Percentiles rank a stretch among this genome's conserved stretches.
phyloP scores from a whole-genome alignment of 805 yeast species.

The Ogataea philodendri region DNA sequence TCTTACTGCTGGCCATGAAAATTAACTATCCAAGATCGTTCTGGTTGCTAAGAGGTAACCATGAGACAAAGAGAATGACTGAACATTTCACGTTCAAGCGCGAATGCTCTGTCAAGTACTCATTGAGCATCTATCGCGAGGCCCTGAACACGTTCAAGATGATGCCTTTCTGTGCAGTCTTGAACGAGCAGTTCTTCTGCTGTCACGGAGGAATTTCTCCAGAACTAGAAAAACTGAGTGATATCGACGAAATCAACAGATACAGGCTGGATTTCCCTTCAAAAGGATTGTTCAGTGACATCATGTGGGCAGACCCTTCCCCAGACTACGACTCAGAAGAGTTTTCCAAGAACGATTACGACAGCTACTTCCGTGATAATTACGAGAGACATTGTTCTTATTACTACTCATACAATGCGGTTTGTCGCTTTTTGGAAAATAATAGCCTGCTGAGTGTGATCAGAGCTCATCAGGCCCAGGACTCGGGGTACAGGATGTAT shows the following conservation, averaged over 20 bases:
- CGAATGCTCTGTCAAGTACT: conserved; percentile 87
- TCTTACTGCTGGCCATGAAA: conserved; percentile 77
- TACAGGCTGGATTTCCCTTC: conserved; percentile 86
- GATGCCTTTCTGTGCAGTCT: conserved; percentile 84
- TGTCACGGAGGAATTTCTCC: conserved; percentile 96
- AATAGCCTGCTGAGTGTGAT: conserved; percentile 79
- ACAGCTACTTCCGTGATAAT: conserved; percentile 59
- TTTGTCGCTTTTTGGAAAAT: conserved; percentile 70
- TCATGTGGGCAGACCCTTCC: conserved; percentile 93
- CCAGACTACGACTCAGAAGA: conserved; percentile 70
- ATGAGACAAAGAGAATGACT: conserved; percentile 90
- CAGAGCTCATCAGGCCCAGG: conserved; percentile 97
- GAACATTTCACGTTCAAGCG: conserved; percentile 90
- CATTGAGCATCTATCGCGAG: conserved; percentile 59
- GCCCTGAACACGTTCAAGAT: conserved; percentile 78
- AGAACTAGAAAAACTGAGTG: conserved; percentile 66
- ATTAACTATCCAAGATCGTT: conserved; percentile 70
- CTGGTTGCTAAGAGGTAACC: conserved; percentile 88
- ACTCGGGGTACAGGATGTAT: conserved; percentile 93
- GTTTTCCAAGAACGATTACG: conserved; percentile 39
- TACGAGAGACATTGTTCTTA: conserved; percentile 85
- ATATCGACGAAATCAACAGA: conserved; percentile 66
- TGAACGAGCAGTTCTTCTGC: conserved; percentile 92
- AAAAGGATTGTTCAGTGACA: conserved; percentile 87
- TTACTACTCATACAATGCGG: conserved; percentile 79